These are phyloP conservation scores for Talaromyces funiculosus DNA, from an alignment of 2,329 filamentous ascomycete genomes.

Conservation along the genomic window DNA sequence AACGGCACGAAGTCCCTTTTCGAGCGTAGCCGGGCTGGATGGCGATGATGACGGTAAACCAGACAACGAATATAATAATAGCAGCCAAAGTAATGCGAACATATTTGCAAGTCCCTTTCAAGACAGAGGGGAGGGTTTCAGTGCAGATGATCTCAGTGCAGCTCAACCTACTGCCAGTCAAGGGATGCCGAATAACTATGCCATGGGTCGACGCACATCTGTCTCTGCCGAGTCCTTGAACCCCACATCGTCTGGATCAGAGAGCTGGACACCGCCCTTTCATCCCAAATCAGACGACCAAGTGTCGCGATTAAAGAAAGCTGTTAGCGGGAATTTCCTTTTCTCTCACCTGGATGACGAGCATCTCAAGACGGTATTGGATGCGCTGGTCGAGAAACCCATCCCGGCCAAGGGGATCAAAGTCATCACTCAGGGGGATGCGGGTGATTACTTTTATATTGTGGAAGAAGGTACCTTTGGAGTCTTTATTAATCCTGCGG, in stretches of 20 bases:
- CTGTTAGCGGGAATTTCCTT: constrained; percentile 85
- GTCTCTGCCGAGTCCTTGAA: constrained; percentile 96
- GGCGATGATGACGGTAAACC: constrained; percentile 10
- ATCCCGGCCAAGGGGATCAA: constrained; percentile 86
- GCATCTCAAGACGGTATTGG: constrained; percentile 78
- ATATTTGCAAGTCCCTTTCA: constrained; percentile 34
- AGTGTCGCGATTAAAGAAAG: constrained; percentile 67
- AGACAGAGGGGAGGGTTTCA: constrained; percentile 17
- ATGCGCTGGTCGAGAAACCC: constrained; percentile 87
- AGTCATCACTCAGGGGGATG: constrained; percentile 92
- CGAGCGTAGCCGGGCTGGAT: constrained; percentile 26
- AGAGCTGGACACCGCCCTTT: constrained; percentile 83
- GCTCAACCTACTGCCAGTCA: constrained; percentile 24
- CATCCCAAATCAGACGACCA: constrained; percentile 82
- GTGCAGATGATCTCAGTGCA: constrained; percentile 18
- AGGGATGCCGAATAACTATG: constrained; percentile 78
- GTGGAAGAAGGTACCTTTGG: constrained; percentile 89
- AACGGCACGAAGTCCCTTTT: constrained; percentile 40
- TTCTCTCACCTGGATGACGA: constrained; percentile 95
- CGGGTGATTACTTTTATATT: constrained; percentile 96
- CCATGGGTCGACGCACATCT: constrained; percentile 85
- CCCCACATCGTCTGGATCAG: constrained; percentile 72
- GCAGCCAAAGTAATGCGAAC: constrained; percentile 18
- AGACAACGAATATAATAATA: constrained; percentile 13
- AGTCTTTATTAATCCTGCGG: constrained; percentile 77